These are phyloP conservation scores for Helenozyma baotianmanensis DNA, from an alignment of 805 yeast species.

Conservation along the genomic window DNA sequence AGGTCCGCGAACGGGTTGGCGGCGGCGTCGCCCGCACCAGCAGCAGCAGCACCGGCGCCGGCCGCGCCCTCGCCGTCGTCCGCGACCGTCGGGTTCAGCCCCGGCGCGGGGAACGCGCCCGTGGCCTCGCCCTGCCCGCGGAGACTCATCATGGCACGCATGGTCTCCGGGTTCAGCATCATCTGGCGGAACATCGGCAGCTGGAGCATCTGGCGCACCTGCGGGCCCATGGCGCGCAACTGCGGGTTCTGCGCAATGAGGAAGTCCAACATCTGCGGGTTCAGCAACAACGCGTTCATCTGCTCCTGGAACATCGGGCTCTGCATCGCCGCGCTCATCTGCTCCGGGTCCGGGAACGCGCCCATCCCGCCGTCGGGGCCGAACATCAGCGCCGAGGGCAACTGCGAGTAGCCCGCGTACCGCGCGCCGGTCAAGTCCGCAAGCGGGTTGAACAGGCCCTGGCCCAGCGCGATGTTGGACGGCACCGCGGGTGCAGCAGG, in stretches of 20 bases:
- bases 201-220: constrained; percentile 79
- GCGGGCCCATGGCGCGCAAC: constrained; percentile 82
- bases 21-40: constrained; percentile 15
- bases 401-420: constrained; percentile 85
- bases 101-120: constrained; percentile 33
- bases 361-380: constrained; percentile 95
- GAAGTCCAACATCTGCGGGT: constrained; percentile 84
- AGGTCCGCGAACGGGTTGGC: constrained; percentile 39
- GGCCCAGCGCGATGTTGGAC: constrained; percentile 80
- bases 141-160: constrained; percentile 79
- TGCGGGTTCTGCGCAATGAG: constrained; percentile 82
- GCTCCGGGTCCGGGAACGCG: constrained; percentile 66
- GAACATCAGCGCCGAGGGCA: constrained; percentile 84
- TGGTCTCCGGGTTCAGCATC: constrained; percentile 72
- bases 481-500: constrained; percentile 44
- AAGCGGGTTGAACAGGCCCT: constrained; percentile 82
- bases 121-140: constrained; percentile 23
- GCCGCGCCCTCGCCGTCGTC: constrained; percentile 5
- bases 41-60: constrained; percentile 2
- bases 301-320: constrained; percentile 78
- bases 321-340: constrained; percentile 68
- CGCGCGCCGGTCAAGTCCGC: constrained; percentile 94
- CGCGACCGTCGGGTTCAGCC: constrained; percentile 33
- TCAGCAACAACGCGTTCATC: constrained; percentile 74
- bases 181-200: constrained; percentile 67